phyloP scores from a whole-genome alignment of 1,139 yeast genomes.

The Hyphopichia fennica region DNA sequence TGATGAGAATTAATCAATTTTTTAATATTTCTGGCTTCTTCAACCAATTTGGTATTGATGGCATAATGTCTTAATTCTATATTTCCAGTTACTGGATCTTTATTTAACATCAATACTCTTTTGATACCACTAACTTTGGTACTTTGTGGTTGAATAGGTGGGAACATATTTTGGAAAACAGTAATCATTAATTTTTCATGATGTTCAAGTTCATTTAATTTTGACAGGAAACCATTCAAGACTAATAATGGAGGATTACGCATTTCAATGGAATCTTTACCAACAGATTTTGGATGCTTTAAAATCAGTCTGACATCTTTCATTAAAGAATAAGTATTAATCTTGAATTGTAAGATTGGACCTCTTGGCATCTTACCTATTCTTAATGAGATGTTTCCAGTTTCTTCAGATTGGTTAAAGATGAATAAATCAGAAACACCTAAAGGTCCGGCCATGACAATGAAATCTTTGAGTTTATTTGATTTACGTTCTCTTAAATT shows the following conservation, averaged over 20 bases:
- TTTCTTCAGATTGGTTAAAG: constrained; percentile 75
- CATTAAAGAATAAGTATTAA: constrained; percentile 73
- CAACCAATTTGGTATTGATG: constrained; percentile 84
- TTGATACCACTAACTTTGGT: constrained; percentile 74
- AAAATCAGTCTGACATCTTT: constrained; percentile 76
- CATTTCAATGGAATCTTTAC: constrained; percentile 63
- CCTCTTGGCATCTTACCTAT: constrained; percentile 90
- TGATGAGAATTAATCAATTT: constrained; percentile 69
- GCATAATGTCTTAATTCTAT: constrained; percentile 90
- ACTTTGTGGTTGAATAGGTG: constrained; percentile 82
- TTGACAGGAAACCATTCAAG: constrained; percentile 74
- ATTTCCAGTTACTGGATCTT: constrained; percentile 64
- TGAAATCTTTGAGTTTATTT: constrained; percentile 83
- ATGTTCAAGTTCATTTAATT: constrained; percentile 52
- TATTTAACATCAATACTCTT: constrained; percentile 82
- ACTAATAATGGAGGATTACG: constrained; percentile 85
- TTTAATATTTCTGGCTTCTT: constrained; percentile 77
- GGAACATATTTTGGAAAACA: constrained; percentile 93
- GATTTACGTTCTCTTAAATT: constrained; percentile 82
- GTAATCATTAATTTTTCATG: constrained; percentile 85
- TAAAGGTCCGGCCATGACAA: constrained; percentile 96
- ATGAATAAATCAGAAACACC: constrained; percentile 88
- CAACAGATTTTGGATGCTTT: constrained; percentile 68
- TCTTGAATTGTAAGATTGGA: constrained; percentile 84
- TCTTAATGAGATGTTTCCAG: constrained; percentile 81